Conservation (phyloP, 192 early-diverging fungal species). For the Gonapodya prolifera region DNA sequence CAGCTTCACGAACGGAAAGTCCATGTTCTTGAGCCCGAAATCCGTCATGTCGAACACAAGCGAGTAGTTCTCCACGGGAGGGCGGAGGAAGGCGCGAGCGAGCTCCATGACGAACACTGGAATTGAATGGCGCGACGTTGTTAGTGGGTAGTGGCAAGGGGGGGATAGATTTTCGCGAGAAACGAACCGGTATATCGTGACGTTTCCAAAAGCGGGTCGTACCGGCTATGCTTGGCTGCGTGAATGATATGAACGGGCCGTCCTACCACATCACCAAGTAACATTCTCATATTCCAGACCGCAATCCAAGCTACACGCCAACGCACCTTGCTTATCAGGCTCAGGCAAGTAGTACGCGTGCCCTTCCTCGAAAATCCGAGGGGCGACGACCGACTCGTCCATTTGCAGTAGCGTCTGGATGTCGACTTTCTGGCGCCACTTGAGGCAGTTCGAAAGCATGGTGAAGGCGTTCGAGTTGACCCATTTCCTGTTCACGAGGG, state of each 20-base stretch:
- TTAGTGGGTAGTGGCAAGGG: background rate
- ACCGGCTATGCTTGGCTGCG: conserved; percentile 34
- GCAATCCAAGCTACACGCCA: background rate
- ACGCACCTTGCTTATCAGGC: conserved; percentile 17
- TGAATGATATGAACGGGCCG: conserved; percentile 43
- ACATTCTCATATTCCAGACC: background rate
- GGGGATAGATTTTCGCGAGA: too few species aligned
- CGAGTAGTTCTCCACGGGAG: conserved; percentile 45
- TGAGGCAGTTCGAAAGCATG: conserved; percentile 57
- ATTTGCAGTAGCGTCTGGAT: conserved; percentile 32
- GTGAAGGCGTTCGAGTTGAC: conserved; percentile 54
- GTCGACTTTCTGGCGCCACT: conserved; percentile 59
- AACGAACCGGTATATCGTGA: conserved; percentile 12
- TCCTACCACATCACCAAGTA: too few species aligned
- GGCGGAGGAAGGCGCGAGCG: conserved; percentile 32
- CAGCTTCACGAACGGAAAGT: conserved; percentile 50
- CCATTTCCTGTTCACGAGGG: conserved; percentile 89
- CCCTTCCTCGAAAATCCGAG: conserved; percentile 27
- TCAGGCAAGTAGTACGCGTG: conserved; percentile 35
- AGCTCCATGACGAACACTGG: conserved; percentile 36
- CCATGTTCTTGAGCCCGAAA: conserved; percentile 60
- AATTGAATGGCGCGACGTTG: background rate
- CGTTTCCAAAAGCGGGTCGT: conserved; percentile 11
- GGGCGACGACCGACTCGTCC: conserved; percentile 43
- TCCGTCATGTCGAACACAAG: conserved; percentile 71